Base-by-base conservation (phyloP, 768 basidiomycete species). In the Boletus speciosus region DNA sequence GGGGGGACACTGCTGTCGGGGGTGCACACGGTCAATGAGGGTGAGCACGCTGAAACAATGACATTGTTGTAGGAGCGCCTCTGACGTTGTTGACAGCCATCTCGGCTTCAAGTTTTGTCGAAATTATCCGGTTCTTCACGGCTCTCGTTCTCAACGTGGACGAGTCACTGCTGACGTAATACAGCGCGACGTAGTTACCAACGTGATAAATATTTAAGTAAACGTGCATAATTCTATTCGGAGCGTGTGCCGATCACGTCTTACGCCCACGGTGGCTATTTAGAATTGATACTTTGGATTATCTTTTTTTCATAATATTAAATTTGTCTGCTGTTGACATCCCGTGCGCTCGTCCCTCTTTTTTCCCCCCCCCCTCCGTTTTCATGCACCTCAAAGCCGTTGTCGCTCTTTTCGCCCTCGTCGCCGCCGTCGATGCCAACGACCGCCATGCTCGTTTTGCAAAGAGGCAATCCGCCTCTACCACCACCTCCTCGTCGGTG, bases 1-100 rank as follows among this genome's bases (percentile, higher is more conserved):
- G 62, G 69, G 29, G 54, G 72, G 27, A 50, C 61, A 1, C 58
- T 74, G 23, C 69, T 69, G 47, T 61, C 65, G 25, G 77, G 78
- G 1, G 70, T 84, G n/a, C 89, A 90, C 66, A 87, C 87, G 3
- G 80, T 89, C 27, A 80, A 90, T 53, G 89, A 90, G 76, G 76
- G 86, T 85, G 62, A 63, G 80, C 63, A 12, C 11, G 8, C 5
- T 29, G 31, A 14, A 15, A 32, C 31, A 11, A 4, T 9, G 12
- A 32, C 31, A 11, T 11, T 9, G 12, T 19, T 32, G 49, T 47
- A 34, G 35, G 23, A 29, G 9, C 35, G 5, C 36, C 3, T n/a
- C n/a, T 51, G 35, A 40, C 34, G 6, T 4, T 1, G 16, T 15
- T 52, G 15, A 35, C 43, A 51, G 86, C 73, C 23, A 69, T 84